Conservation (phyloP, 495 filamentous ascomycete genomes). For the Parathielavia hyrcaniae region DNA sequence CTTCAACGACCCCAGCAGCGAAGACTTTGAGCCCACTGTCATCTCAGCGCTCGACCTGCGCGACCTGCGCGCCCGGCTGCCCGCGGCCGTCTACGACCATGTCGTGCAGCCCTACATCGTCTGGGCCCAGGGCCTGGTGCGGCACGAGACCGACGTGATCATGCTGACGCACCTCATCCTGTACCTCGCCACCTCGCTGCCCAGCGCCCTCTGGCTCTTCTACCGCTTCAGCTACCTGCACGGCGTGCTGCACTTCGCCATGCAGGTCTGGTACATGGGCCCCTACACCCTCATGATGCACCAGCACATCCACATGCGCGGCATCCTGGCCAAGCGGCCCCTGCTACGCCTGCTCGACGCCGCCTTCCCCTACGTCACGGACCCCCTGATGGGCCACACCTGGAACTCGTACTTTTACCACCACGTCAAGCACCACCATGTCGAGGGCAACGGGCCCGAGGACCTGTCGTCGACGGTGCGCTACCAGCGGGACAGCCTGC, state of each 20-base stretch:
- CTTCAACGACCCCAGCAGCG: not conserved
- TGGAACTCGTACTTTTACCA: constrained; percentile 9
- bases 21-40: constrained; percentile 1
- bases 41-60: constrained; percentile 2
- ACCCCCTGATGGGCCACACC: constrained; percentile 8
- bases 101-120: not conserved
- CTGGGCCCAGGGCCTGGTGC: not conserved
- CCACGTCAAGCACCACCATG: constrained; percentile 9
- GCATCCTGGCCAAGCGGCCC: not conserved
- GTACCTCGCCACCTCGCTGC: constrained; percentile 6
- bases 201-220: constrained; percentile 6
- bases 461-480: constrained; percentile 6
- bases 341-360: constrained; percentile 2
- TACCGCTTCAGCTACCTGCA: constrained; percentile 8
- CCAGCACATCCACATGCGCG: constrained; percentile 7
- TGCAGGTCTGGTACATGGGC: constrained; percentile 10
- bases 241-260: constrained; percentile 4
- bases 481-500: not conserved
- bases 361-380: constrained; percentile 7
- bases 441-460: constrained; percentile 10
- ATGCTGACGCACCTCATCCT: constrained; percentile 6
- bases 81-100: not conserved
- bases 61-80: not conserved
- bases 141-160: constrained; percentile 1
- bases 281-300: constrained; percentile 9